Conservation (phyloP, 139 green algal species). For the Haematococcus sp. region DNA sequence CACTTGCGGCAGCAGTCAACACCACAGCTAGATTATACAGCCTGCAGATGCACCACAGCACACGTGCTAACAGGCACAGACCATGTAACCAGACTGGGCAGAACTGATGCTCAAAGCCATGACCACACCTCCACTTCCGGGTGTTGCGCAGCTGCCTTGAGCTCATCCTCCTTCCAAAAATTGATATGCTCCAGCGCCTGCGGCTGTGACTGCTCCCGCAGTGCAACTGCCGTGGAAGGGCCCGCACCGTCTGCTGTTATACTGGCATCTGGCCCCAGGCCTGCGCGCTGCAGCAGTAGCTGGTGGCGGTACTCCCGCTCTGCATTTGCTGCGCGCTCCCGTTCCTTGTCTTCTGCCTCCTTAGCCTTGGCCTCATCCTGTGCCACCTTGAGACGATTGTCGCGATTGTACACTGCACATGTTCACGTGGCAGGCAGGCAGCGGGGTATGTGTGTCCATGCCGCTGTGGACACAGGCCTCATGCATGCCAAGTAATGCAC, state of each 20-base stretch:
- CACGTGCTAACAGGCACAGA: too few species aligned
- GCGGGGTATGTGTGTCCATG: too few species aligned
- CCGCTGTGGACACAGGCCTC: too few species aligned
- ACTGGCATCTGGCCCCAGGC: background rate
- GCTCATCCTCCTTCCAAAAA: slow-evolving; percentile 54
- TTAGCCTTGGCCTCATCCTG: slow-evolving; percentile 50
- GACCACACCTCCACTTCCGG: slow-evolving; percentile 56
- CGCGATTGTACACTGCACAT: slow-evolving; percentile 79
- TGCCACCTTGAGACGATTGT: slow-evolving; percentile 71
- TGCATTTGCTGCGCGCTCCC: slow-evolving; percentile 33
- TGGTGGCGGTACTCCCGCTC: slow-evolving; percentile 56
- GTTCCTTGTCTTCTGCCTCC: slow-evolving; percentile 29
- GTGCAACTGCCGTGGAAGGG: background rate
- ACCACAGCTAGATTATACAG: too few species aligned
- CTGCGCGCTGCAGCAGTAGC: slow-evolving; percentile 51
- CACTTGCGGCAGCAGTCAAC: too few species aligned
- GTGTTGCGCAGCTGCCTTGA: slow-evolving; percentile 28
- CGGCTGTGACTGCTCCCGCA: background rate
- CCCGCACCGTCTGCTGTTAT: background rate
- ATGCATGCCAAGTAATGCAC: too few species aligned
- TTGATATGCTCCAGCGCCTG: slow-evolving; percentile 57
- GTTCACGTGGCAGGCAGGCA: background rate
- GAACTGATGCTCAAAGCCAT: too few species aligned
- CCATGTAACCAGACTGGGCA: too few species aligned
- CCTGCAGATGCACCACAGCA: too few species aligned